Conservation (phyloP, 2,329 filamentous ascomycete genomes). For the Diaporthe vexans region DNA sequence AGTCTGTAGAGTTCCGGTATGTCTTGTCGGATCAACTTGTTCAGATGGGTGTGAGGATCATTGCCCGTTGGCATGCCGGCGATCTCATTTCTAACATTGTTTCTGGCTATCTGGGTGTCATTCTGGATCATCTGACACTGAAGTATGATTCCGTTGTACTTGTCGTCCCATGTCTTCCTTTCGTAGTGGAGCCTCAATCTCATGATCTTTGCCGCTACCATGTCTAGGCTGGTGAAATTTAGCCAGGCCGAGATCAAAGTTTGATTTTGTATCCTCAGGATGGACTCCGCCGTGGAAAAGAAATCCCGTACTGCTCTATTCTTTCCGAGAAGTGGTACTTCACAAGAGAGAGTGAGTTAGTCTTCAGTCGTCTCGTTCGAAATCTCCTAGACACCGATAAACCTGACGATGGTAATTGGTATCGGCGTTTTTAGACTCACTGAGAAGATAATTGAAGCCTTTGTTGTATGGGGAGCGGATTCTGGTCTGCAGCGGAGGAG, state of each 20-base stretch:
- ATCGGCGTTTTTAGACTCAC: not conserved
- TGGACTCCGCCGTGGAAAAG: not conserved
- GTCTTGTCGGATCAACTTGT: not conserved
- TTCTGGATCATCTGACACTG: not conserved
- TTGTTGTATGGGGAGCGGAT: not conserved
- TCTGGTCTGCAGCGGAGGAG: not conserved
- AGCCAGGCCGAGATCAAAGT: not conserved
- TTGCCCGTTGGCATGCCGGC: not conserved
- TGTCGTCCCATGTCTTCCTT: not conserved
- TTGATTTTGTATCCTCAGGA: not conserved
- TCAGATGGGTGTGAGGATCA: not conserved
- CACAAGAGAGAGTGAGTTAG: not conserved
- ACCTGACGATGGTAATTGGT: not conserved
- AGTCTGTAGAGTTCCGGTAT: not conserved
- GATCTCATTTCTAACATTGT: not conserved
- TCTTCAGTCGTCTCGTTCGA: not conserved
- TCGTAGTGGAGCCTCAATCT: slow-evolving; percentile 20
- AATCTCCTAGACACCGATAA: not conserved
- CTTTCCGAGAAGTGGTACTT: not conserved
- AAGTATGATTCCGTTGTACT: not conserved
- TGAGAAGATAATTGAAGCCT: not conserved
- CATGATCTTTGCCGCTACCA: not conserved
- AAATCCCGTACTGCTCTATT: not conserved
- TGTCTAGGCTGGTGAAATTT: not conserved
- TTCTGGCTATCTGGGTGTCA: not conserved